Base-by-base conservation (phyloP, 1,139 yeast genomes). In the Sugiyamaella novakii region DNA sequence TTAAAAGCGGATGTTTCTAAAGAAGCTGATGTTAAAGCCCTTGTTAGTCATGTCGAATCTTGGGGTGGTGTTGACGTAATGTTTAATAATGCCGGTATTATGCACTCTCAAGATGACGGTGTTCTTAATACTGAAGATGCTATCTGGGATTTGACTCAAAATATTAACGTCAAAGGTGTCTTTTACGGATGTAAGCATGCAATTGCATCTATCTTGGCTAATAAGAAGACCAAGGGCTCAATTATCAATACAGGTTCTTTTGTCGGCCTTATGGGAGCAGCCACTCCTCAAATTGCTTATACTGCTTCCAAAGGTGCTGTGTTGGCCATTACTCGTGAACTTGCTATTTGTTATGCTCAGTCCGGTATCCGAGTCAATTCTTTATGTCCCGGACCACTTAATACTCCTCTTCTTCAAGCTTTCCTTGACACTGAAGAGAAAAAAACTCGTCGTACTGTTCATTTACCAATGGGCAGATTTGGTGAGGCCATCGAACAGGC, bases 21-120 rank as follows among this genome's bases (percentile, higher is more conserved):
- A 53, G 72, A 68, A 47, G 60, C 54, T 27, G 60, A 67, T 31
- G 71, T 68, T 54, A 60, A 60, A 55, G 67, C 65, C 3, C 60
- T 67, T n/a, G 70, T 68, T 3, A 69, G 59, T 34, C 56, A 54
- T 21, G 67, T 60, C 30, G 71, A 67, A 49, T 27, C 61, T 62
- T 79, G 78, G 60, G 79, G 80, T 55, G 76, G 83, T 46, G 82
- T 86, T 27, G 80, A 81, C 59, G 71, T 83, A 55, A 75, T 84
- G 70, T 77, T 84, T 62, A 82, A 84, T 72, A 76, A 85, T 49
- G 91, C 91, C 24, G 91, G 92, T 21, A 84, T 84, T 72, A 81
- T 84, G 75, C 87, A 83, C 65, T 81, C 83, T 62, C 78, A 75
- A 69, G 84, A 86, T 28, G 89, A 67, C 50, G 69, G 68, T 14